Evolutionary conservation across 2,329 filamentous ascomycete species (phyloP).

Genomic region (Rhynchosporium secalis): DNA sequence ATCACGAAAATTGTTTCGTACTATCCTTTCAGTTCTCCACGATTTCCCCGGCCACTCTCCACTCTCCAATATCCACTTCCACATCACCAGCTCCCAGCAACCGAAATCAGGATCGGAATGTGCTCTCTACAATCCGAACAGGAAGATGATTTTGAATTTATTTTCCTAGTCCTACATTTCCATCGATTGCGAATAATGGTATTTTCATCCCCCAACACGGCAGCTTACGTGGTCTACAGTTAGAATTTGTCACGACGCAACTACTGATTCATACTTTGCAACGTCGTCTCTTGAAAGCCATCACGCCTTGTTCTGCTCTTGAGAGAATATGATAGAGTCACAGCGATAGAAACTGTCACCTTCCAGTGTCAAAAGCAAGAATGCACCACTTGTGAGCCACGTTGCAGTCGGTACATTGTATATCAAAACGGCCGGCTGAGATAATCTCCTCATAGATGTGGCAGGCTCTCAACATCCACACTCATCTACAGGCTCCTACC

Average conservation of each 20-base stretch:
- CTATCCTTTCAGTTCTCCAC: background rate
- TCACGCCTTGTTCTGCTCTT: background rate
- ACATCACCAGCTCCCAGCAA: background rate
- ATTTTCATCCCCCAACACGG: background rate
- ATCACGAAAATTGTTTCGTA: background rate
- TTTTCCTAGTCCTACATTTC: no score
- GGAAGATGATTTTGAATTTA: no score
- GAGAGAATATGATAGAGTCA: background rate
- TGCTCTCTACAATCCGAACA: background rate
- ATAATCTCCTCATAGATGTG: no score
- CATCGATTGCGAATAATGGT: background rate
- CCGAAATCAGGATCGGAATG: background rate
- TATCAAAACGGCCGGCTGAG: no score
- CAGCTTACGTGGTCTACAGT: background rate
- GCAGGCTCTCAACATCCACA: no score
- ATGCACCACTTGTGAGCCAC: background rate
- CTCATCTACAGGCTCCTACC: no score
- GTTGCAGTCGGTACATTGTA: no score
- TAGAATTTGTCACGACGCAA: background rate
- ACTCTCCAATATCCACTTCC: background rate
- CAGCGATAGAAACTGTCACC: background rate
- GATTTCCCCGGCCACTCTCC: background rate
- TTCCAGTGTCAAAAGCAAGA: background rate
- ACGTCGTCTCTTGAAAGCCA: background rate
- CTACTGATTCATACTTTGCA: constrained; percentile 2